phyloP scores from a whole-genome alignment of 495 filamentous ascomycete genomes.

The Xylona heveae region DNA sequence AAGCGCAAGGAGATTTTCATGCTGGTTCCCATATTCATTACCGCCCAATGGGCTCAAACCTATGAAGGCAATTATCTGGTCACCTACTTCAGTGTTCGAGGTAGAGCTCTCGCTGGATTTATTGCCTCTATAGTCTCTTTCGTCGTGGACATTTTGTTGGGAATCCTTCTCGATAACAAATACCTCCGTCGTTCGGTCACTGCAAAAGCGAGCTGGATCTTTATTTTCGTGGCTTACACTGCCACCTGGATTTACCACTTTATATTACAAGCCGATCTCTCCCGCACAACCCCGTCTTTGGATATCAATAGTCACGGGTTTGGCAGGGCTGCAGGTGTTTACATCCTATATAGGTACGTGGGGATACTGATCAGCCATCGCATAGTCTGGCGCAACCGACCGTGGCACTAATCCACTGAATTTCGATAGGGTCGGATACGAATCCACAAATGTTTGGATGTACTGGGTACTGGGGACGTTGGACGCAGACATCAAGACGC shows the following conservation, averaged over 20 bases:
- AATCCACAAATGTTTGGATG: constrained; percentile 23
- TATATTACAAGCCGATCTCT: too few relatives aligned
- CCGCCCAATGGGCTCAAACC: constrained; percentile 30
- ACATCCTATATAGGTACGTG: constrained; percentile 16
- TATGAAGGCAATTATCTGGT: constrained; percentile 37
- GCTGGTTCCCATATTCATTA: constrained; percentile 31
- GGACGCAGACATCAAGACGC: constrained; percentile 24
- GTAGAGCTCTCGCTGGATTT: constrained; percentile 26
- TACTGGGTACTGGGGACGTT: constrained; percentile 29
- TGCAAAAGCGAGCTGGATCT: constrained; percentile 16
- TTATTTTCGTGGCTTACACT: too few relatives aligned
- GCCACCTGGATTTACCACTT: too few relatives aligned
- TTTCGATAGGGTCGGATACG: constrained; percentile 15
- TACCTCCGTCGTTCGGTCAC: constrained; percentile 14
- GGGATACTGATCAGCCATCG: too few relatives aligned
- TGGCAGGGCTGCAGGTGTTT: constrained; percentile 18
- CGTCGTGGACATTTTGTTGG: constrained; percentile 24
- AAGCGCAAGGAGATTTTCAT: constrained; percentile 26
- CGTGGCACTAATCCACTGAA: too few relatives aligned
- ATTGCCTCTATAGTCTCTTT: constrained; percentile 25
- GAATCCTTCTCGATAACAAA: constrained; percentile 23
- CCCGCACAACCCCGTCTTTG: too few relatives aligned
- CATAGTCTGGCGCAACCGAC: too few relatives aligned
- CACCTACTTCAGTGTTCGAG: constrained; percentile 35
- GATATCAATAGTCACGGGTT: constrained; percentile 20